Base-by-base conservation (phyloP, 345 rosid genomes). In the Turritis glabra region DNA sequence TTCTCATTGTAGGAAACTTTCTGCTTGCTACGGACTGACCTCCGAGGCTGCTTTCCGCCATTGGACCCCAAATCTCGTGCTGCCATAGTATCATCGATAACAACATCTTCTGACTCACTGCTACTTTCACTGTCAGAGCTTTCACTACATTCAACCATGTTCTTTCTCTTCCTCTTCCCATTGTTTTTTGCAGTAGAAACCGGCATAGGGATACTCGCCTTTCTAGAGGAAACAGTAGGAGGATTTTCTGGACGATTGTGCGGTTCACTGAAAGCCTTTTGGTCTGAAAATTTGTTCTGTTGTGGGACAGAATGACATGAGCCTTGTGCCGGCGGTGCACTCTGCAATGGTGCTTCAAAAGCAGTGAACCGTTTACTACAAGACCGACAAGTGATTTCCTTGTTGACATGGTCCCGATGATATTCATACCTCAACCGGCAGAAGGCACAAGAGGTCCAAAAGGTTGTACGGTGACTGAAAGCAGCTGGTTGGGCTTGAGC, bases 371-470 rank as follows among this genome's bases (percentile, higher is more conserved):
- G 37, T 79, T 82, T 95, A 5, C 8, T 23, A 79, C 99, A 92
- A 32, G 32, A 30, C 79, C 71, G 84, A 69, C 99, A 95, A 13
- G 43, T 21, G 15, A 88, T 37, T 57, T 76, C 41, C 72, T 25
- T 85, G 71, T 77, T 79, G 21, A 86, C 62, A 55, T 83, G 22
- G 12, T 76, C 80, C 59, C 78, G 70, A 56, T 35, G 54, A 79
- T 85, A 88, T 79, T 86, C 84, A 67, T 72, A 92, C 60, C 32
- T 82, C 3, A 72, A 44, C 0, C 35, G 14, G 82, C 99, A 92
- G 80, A 63, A 89, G 30, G 96, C 89, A 68, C 99, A 95, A 59
- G 76, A 60, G 47, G 96, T 90, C 96, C 90, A 86, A 79, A 92
- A 90, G 35, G 88, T 84, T 22, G 70, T 67, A 27, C 17, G 64